Percentiles rank a stretch among this genome's conserved stretches.
Conservation (phyloP, 2,329 filamentous ascomycete species). For the Ophiostoma himal-ulmi region DNA sequence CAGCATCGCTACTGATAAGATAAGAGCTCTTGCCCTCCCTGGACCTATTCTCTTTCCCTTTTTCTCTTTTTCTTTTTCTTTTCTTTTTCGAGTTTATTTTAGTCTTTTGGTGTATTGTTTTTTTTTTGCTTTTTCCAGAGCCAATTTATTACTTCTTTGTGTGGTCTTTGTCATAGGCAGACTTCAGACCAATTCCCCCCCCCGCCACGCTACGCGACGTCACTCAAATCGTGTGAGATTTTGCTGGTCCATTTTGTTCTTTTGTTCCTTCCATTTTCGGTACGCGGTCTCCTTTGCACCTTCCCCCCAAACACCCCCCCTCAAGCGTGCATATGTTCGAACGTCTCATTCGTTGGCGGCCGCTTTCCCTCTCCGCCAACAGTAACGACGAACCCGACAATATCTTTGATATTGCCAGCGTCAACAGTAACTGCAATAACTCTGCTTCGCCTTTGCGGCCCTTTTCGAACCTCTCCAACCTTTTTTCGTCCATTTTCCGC, state of each 20-base stretch:
- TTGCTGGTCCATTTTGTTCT: background rate
- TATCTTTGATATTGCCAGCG: background rate
- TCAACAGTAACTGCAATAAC: background rate
- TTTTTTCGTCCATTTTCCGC: background rate
- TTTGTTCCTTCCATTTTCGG: background rate
- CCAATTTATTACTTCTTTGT: conserved; percentile 5
- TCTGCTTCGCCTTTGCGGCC: background rate
- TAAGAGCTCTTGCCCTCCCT: conserved; percentile 26
- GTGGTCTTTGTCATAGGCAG: background rate
- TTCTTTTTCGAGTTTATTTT: background rate
- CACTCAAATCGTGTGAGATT: conserved; percentile 10
- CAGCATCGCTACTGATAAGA: conserved; percentile 30
- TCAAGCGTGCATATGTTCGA: conserved; percentile 1
- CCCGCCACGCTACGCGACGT: conserved; percentile 16
- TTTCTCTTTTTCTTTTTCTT: conserved; percentile 5
- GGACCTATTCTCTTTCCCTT: background rate
- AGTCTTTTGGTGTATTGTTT: background rate
- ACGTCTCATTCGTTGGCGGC: conserved; percentile 13
- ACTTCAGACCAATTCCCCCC: background rate
- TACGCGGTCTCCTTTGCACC: conserved; percentile 2
- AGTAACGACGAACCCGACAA: conserved; percentile 7
- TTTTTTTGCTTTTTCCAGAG: background rate
- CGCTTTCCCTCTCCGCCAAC: conserved; percentile 12
- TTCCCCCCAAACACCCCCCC: background rate
- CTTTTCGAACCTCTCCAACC: conserved; percentile 7